Conservation (phyloP, 208 protist genomes). For the Leishmania arabica region DNA sequence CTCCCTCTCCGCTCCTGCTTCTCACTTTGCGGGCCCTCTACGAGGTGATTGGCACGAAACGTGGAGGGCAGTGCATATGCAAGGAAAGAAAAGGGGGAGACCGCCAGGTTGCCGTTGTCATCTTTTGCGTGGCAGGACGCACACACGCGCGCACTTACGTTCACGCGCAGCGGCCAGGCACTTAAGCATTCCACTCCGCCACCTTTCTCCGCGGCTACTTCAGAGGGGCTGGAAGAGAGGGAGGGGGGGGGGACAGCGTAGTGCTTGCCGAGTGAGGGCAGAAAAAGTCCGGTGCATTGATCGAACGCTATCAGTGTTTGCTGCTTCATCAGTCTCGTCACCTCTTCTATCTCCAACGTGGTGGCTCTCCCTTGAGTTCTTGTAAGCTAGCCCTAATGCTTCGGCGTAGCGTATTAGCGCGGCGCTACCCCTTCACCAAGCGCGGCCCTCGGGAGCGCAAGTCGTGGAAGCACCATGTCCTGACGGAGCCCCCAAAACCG, state of each 20-base stretch:
- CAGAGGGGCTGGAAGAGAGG: not conserved
- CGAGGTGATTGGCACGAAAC: not conserved
- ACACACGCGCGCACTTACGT: not conserved
- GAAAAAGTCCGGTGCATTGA: not conserved
- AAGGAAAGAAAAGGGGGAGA: not conserved
- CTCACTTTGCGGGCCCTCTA: not conserved
- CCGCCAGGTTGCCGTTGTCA: not conserved
- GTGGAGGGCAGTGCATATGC: not conserved
- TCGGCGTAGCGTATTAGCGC: constrained; percentile 49
- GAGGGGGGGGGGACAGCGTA: not conserved
- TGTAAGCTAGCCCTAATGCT: constrained; percentile 44
- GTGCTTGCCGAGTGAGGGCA: not conserved
- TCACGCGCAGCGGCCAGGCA: not conserved
- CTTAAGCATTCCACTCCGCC: not conserved
- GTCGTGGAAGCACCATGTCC: constrained; percentile 91
- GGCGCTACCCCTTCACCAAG: constrained; percentile 90
- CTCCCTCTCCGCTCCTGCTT: constrained; percentile 1
- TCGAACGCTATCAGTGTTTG: not conserved
- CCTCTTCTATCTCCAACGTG: not conserved
- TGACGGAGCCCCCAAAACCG: constrained; percentile 89
- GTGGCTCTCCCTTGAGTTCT: not conserved
- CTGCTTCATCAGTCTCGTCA: not conserved
- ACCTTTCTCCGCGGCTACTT: not conserved
- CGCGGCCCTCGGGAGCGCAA: constrained; percentile 86
- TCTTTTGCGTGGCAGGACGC: not conserved